Evolutionary conservation across 305 asterid genomes (phyloP).

Genomic region (Rubia peregrina): DNA sequence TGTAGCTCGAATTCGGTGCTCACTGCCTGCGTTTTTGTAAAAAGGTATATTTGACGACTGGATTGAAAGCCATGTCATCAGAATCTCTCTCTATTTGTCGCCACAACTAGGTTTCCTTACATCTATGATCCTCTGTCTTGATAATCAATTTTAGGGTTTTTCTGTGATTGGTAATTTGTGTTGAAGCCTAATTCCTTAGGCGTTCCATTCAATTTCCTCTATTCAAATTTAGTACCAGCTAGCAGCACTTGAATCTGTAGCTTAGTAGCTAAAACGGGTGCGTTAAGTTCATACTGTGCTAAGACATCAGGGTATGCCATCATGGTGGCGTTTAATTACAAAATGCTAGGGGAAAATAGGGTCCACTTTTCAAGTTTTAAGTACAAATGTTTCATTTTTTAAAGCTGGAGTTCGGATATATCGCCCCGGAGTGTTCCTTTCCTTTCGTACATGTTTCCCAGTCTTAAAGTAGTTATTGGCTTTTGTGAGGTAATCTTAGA

Average conservation of each 20-base stretch:
- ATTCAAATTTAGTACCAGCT: background rate
- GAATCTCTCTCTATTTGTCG: background rate
- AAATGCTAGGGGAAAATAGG: background rate
- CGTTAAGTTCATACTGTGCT: background rate
- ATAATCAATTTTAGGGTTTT: background rate
- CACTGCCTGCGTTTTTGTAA: background rate
- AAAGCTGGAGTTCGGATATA: background rate
- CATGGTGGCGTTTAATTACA: background rate
- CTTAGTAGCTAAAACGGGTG: background rate
- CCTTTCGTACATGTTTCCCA: background rate
- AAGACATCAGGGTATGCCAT: background rate
- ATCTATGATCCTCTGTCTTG: background rate
- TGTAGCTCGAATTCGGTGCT: background rate
- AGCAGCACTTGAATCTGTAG: background rate
- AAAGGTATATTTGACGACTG: constrained; percentile 6
- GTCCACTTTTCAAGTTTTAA: background rate
- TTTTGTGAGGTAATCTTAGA: background rate
- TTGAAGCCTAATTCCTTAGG: background rate
- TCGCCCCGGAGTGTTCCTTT: background rate
- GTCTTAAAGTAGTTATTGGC: background rate
- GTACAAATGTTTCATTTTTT: background rate
- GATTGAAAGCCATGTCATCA: background rate
- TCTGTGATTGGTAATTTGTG: background rate
- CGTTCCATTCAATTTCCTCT: background rate
- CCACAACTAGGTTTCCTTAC: background rate